Evolutionary conservation across 164 flowering plant genomes (phyloP), one percentile per base, ranked within the genome.

Genomic region (Vitis riparia): DNA sequence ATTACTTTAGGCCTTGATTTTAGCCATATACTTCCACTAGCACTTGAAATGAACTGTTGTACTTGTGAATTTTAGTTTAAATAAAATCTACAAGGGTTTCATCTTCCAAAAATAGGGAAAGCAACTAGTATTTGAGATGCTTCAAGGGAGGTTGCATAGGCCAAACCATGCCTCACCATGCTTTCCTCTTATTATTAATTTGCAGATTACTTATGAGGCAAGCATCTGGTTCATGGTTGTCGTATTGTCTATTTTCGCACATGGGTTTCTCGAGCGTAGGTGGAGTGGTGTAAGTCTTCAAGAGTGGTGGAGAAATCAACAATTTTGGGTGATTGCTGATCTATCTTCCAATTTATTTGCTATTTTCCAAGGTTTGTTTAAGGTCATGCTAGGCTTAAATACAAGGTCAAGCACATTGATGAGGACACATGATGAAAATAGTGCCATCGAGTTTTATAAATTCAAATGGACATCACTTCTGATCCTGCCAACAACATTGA

Each of bases 291-390:
- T 90, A 9, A 83, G 92, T 79, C 85, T 90, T 50, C 81, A 85
- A 55, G 92, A 88, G 68, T 90, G 89, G 92, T 90, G 92, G 92
- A 76, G 91, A 10, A 89, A 89, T 51, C 91, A 89, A 75, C 91
- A 89, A 50, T 87, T 87, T 60, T 89, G 93, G 93, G 90, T 89
- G 58, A 87, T 89, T n/a, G 94, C 90, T 71, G 94, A 90, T 23
- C 84, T 83, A 59, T 87, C 91, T 0, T 90, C 90, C 2, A 90
- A 89, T 65, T 84, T 87, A 5, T 85, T 87, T 67, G 95, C 95
- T 0, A 91, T 88, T 37, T 85, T 90, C 79, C 95, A 90, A 68
- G 95, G 95, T 62, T 81, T 90, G 6, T 85, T 90, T 11, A 88
- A 90, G 75, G 92, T 90, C 87, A 87, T 17, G 90, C 79, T 16